Evolutionary conservation across 495 filamentous ascomycete genomes (phyloP).

Genomic region (Aspergillus diversus): DNA sequence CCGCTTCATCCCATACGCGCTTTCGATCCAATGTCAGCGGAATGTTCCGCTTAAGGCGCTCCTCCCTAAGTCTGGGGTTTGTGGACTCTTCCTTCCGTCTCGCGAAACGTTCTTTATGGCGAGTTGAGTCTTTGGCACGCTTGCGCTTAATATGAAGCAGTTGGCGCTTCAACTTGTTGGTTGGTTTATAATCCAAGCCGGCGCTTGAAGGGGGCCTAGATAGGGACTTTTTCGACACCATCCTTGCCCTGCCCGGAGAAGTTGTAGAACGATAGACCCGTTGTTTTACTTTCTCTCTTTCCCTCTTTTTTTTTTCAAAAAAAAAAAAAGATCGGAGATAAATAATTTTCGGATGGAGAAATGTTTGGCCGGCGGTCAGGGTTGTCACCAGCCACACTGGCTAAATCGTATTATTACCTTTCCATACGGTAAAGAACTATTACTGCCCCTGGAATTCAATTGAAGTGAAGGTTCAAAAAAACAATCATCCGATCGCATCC

Average conservation of each 20-base stretch:
- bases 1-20: slow-evolving; percentile 90
- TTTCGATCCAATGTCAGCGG: slow-evolving; percentile 86
- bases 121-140: slow-evolving; percentile 67
- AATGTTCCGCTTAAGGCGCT: slow-evolving; percentile 75
- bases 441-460: slow-evolving; percentile 12
- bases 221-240: slow-evolving; percentile 30
- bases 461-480: not conserved
- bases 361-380: slow-evolving; percentile 28
- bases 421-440: slow-evolving; percentile 4
- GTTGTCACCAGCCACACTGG: not conserved
- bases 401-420: slow-evolving; percentile 6
- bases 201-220: slow-evolving; percentile 34
- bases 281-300: slow-evolving; percentile 6
- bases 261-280: not conserved
- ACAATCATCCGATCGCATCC: not conserved
- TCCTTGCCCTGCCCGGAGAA: slow-evolving; percentile 10
- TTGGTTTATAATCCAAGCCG: slow-evolving; percentile 32
- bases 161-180: slow-evolving; percentile 78
- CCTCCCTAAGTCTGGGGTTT: slow-evolving; percentile 73
- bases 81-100: slow-evolving; percentile 82
- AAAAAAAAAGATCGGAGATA: slow-evolving; percentile 15
- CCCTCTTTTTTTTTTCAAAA: slow-evolving; percentile 12
- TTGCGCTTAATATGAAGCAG: slow-evolving; percentile 78
- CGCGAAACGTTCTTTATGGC: slow-evolving; percentile 74
- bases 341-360: slow-evolving; percentile 24